These are phyloP conservation scores for Penicillium bialowiezense DNA, from an alignment of 495 filamentous ascomycete genomes.

Conservation along the genomic window DNA sequence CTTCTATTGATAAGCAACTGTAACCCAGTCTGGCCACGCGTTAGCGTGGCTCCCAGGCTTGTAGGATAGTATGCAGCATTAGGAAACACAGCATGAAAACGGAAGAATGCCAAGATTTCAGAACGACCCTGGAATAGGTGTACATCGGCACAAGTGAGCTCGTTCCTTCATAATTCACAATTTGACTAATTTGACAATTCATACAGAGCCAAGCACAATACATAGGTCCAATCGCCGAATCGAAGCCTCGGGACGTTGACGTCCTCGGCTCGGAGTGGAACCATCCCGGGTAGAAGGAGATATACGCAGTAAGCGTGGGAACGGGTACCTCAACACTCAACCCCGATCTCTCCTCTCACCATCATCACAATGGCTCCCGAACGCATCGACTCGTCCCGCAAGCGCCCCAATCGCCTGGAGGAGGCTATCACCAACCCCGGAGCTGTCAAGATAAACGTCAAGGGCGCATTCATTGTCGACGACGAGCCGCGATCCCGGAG, in stretches of 20 bases:
- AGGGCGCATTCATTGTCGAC: slow-evolving; percentile 93
- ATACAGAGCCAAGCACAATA: too few species aligned
- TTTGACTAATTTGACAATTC: too few species aligned
- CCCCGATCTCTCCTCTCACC: background rate
- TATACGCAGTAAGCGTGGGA: slow-evolving; percentile 50
- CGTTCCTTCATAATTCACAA: too few species aligned
- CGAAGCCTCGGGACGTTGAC: slow-evolving; percentile 19
- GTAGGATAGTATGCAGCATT: too few species aligned
- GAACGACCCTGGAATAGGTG: too few species aligned
- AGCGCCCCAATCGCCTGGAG: slow-evolving; percentile 44
- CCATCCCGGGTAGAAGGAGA: slow-evolving; percentile 43
- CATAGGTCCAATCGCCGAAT: too few species aligned
- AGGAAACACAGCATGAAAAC: too few species aligned
- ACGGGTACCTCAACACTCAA: slow-evolving; percentile 25
- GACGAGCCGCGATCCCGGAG: slow-evolving; percentile 59
- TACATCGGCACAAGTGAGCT: too few species aligned
- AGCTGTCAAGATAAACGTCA: slow-evolving; percentile 87
- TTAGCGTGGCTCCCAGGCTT: too few species aligned
- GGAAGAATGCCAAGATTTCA: background rate
- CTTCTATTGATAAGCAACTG: too few species aligned
- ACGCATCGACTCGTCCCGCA: slow-evolving; percentile 19
- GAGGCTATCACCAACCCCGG: slow-evolving; percentile 80
- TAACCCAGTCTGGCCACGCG: too few species aligned
- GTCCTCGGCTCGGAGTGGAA: slow-evolving; percentile 23
- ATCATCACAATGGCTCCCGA: slow-evolving; percentile 19